Conservation (phyloP, 257 asterid species). For the Lantana camara region DNA sequence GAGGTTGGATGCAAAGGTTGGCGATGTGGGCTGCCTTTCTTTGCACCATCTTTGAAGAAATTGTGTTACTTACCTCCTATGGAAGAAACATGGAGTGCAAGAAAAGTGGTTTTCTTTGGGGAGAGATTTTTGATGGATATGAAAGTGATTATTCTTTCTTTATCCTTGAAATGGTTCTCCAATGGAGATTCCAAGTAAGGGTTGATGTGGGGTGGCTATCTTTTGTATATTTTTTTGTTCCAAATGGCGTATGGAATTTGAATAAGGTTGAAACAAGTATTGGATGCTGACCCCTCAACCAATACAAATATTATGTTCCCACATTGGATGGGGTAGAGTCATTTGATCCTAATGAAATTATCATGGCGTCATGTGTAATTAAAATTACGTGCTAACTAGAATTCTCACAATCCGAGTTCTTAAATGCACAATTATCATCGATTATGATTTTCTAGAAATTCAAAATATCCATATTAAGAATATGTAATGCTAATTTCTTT, state of each 20-base stretch:
- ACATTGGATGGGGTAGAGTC: too few species aligned
- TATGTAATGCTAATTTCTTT: too few species aligned
- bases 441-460: too few species aligned
- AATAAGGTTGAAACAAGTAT: slow-evolving; percentile 40
- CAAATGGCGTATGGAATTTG: slow-evolving; percentile 35
- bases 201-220: slow-evolving; percentile 30
- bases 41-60: slow-evolving; percentile 74
- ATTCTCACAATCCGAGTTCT: too few species aligned
- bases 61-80: not conserved
- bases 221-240: not conserved
- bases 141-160: not conserved
- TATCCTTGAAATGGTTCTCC: slow-evolving; percentile 22
- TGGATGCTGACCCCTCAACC: slow-evolving; percentile 58
- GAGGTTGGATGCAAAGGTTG: slow-evolving; percentile 47
- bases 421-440: too few species aligned
- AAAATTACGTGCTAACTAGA: too few species aligned
- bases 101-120: slow-evolving; percentile 33
- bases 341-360: too few species aligned
- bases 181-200: slow-evolving; percentile 44
- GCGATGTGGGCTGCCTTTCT: slow-evolving; percentile 41
- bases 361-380: too few species aligned
- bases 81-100: slow-evolving; percentile 31
- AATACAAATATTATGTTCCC: not conserved
- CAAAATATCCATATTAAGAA: too few species aligned
- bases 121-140: slow-evolving; percentile 10